Percentiles rank a stretch among this genome's conserved stretches.
These are phyloP conservation scores for Diaporthe vaccinii DNA, from an alignment of 2,329 filamentous ascomycete genomes.

Conservation along the genomic window DNA sequence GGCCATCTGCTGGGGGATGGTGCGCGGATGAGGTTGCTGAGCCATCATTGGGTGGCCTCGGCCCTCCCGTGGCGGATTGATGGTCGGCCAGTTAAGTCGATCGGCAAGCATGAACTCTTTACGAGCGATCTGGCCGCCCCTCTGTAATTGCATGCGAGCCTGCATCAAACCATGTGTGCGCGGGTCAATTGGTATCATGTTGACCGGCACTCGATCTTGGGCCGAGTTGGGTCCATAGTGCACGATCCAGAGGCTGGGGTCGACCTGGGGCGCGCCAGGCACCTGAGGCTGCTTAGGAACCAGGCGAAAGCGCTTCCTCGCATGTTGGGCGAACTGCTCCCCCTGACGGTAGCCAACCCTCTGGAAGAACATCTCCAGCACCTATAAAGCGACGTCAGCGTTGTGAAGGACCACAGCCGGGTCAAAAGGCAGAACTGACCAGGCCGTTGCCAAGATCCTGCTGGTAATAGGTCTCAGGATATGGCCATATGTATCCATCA, in stretches of 20 bases:
- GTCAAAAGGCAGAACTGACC: conserved; percentile 55
- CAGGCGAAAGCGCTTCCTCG: conserved; percentile 88
- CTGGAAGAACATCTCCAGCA: conserved; percentile 89
- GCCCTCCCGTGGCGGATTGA: conserved; percentile 75
- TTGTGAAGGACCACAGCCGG: background rate
- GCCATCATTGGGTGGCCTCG: conserved; percentile 66
- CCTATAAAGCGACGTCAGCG: conserved; percentile 62
- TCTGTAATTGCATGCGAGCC: conserved; percentile 75
- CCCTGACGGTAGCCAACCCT: conserved; percentile 83
- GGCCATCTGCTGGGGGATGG: conserved; percentile 72
- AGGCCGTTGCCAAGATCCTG: conserved; percentile 76
- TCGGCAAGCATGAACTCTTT: conserved; percentile 97
- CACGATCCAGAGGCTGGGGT: conserved; percentile 89
- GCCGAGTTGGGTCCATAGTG: conserved; percentile 87
- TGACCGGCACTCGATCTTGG: conserved; percentile 78
- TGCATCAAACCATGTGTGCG: conserved; percentile 72
- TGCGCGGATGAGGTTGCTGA: conserved; percentile 58
- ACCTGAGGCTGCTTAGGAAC: conserved; percentile 78
- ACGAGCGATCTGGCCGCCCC: conserved; percentile 83
- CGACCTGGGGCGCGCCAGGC: conserved; percentile 77
- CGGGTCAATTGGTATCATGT: conserved; percentile 74
- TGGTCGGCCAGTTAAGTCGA: conserved; percentile 88
- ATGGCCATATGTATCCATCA: conserved; percentile 93
- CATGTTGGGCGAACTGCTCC: conserved; percentile 82
- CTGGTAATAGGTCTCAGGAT: conserved; percentile 81